Base-by-base conservation (phyloP, 1,284 basidiomycete genomes). In the Ceratobasidium theobromae region DNA sequence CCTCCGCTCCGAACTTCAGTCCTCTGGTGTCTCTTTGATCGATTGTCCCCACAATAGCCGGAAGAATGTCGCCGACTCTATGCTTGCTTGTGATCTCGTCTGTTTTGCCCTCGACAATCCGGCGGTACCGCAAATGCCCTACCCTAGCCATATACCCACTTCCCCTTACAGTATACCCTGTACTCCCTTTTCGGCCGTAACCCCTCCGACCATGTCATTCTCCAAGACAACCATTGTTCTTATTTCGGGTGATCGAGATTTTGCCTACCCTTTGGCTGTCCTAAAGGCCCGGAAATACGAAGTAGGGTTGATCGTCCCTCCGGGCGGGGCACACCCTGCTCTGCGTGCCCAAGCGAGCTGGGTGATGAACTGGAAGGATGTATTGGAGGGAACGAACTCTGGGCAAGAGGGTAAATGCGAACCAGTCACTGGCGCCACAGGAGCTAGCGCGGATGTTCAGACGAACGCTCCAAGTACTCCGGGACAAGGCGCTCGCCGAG, bases 21-120 rank as follows among this genome's bases (percentile, higher is more conserved):
- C 79, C 0, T 85, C 85, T 16, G 84, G 85, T 1, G 80, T 86
- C 6, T 83, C 84, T 12, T 70, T 86, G 51, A 81, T 78, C 35
- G 81, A 85, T 70, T 84, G 82, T 67, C 84, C 84, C 14, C 82
- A 84, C 65, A 84, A 82, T 69, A 83, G 82, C 28, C 77, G 76
- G 65, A 85, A 85, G 70, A 77, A 82, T 64, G 80, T 81, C 11
- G 80, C 79, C 30, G 81, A 82, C 71, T 81, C 80, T 68, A 82
- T 83, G 81, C 79, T 83, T 28, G 75, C 81, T 33, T 80, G 80
- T 28, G 85, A 87, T 70, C 85, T 86, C 80, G 74, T 86, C 65
- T 77, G 80, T 1, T 81, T 81, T 73, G 84, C 82, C 1, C 80
- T 85, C 66, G 85, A 86, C 75, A 80, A 81, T 65, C 78, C 80